phyloP scores from a whole-genome alignment of 371 early-diverging fungal genomes.

The Fennellomyces sp. region DNA sequence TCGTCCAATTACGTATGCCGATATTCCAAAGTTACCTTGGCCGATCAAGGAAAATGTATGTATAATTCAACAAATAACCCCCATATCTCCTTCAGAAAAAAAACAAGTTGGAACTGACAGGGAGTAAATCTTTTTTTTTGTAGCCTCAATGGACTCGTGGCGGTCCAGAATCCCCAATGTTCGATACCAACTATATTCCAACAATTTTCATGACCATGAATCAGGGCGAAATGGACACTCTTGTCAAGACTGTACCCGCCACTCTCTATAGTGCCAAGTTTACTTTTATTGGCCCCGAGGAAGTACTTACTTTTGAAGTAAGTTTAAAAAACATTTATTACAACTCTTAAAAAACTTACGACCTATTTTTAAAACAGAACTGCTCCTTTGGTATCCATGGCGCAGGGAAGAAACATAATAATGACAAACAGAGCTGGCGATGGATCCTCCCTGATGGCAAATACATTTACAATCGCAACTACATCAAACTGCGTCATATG shows the following conservation, averaged over 20 bases:
- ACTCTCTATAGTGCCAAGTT: slow-evolving; percentile 28
- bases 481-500: slow-evolving; percentile 60
- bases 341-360: neutral
- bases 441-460: slow-evolving; percentile 38
- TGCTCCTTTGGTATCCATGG: slow-evolving; percentile 54
- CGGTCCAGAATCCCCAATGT: slow-evolving; percentile 38
- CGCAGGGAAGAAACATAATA: slow-evolving; percentile 58
- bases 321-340: neutral
- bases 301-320: slow-evolving; percentile 41
- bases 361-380: slow-evolving; percentile 20
- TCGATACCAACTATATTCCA: slow-evolving; percentile 60
- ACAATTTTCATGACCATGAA: slow-evolving; percentile 48
- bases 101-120: neutral
- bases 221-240: slow-evolving; percentile 22
- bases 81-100: too few relatives aligned
- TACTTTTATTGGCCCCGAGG: slow-evolving; percentile 51
- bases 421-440: slow-evolving; percentile 60
- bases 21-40: slow-evolving; percentile 56
- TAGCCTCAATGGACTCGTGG: slow-evolving; percentile 48
- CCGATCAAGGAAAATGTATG: slow-evolving; percentile 44
- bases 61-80: neutral
- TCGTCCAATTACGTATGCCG: slow-evolving; percentile 55
- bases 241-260: slow-evolving; percentile 38
- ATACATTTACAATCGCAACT: slow-evolving; percentile 42
- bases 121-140: neutral